Percentiles rank a stretch among this genome's conserved stretches.
Conservation (phyloP, 805 yeast genomes). For the Starmerella riodocensis region DNA sequence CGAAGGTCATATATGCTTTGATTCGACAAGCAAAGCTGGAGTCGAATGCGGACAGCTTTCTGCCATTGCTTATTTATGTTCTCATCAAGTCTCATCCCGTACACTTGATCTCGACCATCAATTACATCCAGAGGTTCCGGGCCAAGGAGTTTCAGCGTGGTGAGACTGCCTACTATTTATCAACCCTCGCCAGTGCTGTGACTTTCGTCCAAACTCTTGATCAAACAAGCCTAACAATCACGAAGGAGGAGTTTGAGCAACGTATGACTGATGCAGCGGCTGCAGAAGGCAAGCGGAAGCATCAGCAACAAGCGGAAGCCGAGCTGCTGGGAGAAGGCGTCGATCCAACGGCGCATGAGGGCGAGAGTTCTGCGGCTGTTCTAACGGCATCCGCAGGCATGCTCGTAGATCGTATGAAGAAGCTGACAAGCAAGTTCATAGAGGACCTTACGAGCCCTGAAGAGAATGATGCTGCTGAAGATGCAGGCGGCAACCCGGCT, state of each 20-base stretch:
- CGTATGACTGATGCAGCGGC: slow-evolving; percentile 30
- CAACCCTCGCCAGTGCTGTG: slow-evolving; percentile 82
- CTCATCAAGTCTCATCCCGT: slow-evolving; percentile 55
- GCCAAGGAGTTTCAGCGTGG: slow-evolving; percentile 64
- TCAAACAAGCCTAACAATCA: slow-evolving; percentile 45
- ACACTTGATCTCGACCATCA: slow-evolving; percentile 60
- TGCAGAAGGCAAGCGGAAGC: slow-evolving; percentile 28
- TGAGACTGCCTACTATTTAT: slow-evolving; percentile 80
- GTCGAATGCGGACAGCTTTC: slow-evolving; percentile 85
- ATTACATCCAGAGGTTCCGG: slow-evolving; percentile 75
- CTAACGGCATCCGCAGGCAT: slow-evolving; percentile 35
- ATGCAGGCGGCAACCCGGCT: too few species aligned
- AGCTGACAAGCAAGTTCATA: slow-evolving; percentile 27
- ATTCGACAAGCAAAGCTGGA: slow-evolving; percentile 53
- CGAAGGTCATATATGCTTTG: slow-evolving; percentile 82
- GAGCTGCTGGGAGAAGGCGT: background rate
- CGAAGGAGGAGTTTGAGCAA: slow-evolving; percentile 44
- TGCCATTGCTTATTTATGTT: slow-evolving; percentile 77
- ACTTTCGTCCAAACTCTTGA: slow-evolving; percentile 57
- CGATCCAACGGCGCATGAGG: slow-evolving; percentile 3
- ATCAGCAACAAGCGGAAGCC: slow-evolving; percentile 15
- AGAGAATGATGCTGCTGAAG: background rate
- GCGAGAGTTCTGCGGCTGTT: slow-evolving; percentile 25
- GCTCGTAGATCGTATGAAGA: slow-evolving; percentile 37
- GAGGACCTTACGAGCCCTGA: slow-evolving; percentile 20